Evolutionary conservation across 2,329 filamentous ascomycete species (phyloP), one percentile per base, ranked within the genome.

Genomic region (Rugonectria rugulosa): DNA sequence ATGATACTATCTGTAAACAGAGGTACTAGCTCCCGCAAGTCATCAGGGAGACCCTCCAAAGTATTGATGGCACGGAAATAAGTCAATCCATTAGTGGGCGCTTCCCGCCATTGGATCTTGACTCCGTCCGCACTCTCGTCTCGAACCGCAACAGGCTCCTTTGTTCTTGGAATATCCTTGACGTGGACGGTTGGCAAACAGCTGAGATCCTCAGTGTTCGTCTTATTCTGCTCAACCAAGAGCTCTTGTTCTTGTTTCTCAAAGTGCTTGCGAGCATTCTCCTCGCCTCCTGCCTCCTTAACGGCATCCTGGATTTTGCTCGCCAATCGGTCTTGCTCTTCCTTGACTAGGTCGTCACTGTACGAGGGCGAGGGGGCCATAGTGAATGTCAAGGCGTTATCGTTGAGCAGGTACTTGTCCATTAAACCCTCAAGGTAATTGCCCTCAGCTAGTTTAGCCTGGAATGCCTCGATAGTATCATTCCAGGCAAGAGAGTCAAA

Each of bases 401-500:
- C 89, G 62, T 92, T 96, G 36, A 97, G 77, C 6, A 98, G 78
- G 68, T 98, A 98, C 71, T 95, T 97, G 66, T 97, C 87, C 66
- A 98, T 79, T 47, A 99, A 76, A 2, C 85, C 80, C 70, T 98
- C 93, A 4, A 99, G 80, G 68, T 98, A 98, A 27, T 85, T 84
- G 3, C 88, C 90, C 69, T 91, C 79, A 1, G 87, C 86, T 63
- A 94, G 88, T 66, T 87, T 85, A 1, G 82, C 76, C 75, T 97
- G 89, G 75, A 99, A 99, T 6, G 87, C 87, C 21, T 88, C 79
- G 4, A 98, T 88, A 1, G 91, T 92, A 37, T 95, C 89, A 66
- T 97, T 95, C 92, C 93, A 98, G 2, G 92, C 89, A 29, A 99
- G 79, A 11, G 91, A 88, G 62, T 96, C 88, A 74, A 98, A 96